Percentiles rank a stretch among this genome's conserved stretches.
Conservation (phyloP, 148 eudicot genomes). For the Persicaria tinctoria region DNA sequence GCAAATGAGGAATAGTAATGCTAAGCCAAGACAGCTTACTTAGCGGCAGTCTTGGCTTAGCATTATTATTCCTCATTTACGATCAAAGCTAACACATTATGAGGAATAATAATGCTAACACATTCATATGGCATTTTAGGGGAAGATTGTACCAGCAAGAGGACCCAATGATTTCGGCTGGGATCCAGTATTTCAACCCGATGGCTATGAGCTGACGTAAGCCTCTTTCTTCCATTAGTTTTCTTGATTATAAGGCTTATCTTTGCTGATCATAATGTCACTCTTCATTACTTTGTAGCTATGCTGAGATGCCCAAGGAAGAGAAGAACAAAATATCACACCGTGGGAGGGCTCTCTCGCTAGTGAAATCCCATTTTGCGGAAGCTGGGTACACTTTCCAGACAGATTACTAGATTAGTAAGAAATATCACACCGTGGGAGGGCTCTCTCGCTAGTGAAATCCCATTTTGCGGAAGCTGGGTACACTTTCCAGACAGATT, state of each 20-base stretch:
- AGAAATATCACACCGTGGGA: slow-evolving; percentile 81
- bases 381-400: slow-evolving; percentile 63
- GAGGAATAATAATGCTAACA: not conserved
- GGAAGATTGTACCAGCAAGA: slow-evolving; percentile 79
- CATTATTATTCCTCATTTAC: too few relatives aligned
- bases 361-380: slow-evolving; percentile 82
- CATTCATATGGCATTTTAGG: slow-evolving; percentile 30
- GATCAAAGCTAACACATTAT: too few relatives aligned
- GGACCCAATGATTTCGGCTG: slow-evolving; percentile 96
- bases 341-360: slow-evolving; percentile 63
- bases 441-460: slow-evolving; percentile 75
- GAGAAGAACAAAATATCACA: slow-evolving; percentile 96
- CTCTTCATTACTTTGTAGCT: slow-evolving; percentile 30
- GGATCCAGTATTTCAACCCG: slow-evolving; percentile 93
- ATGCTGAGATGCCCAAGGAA: slow-evolving; percentile 92
- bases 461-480: slow-evolving; percentile 79
- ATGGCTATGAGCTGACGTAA: slow-evolving; percentile 82
- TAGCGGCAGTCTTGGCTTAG: too few relatives aligned
- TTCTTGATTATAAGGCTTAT: not conserved
- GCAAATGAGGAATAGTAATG: not conserved
- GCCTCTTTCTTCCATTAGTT: slow-evolving; percentile 6
- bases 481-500: slow-evolving; percentile 43
- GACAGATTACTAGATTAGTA: too few relatives aligned
- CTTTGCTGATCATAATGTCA: slow-evolving; percentile 1
- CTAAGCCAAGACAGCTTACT: not conserved